phyloP scores from a whole-genome alignment of 1,139 yeast species.

The Lodderomyces orthopsilosis region DNA sequence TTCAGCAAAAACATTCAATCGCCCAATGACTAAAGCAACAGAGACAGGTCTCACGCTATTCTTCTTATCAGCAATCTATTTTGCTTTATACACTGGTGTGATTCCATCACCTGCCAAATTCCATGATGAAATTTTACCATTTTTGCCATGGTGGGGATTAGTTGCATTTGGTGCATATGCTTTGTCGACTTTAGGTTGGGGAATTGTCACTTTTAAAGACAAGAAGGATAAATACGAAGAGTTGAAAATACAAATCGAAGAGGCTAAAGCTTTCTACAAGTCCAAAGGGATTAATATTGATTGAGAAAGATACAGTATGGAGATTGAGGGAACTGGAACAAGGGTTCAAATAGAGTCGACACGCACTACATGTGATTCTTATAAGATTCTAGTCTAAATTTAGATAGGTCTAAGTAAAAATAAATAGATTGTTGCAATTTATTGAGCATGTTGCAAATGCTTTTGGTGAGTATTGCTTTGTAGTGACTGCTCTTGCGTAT shows the following conservation, averaged over 20 bases:
- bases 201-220: slow-evolving; percentile 69
- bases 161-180: slow-evolving; percentile 73
- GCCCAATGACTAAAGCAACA: slow-evolving; percentile 65
- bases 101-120: slow-evolving; percentile 55
- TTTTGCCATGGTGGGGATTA: slow-evolving; percentile 68
- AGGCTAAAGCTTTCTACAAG: slow-evolving; percentile 61
- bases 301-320: slow-evolving; percentile 20
- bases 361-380: not conserved
- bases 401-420: not conserved
- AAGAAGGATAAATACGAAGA: slow-evolving; percentile 69
- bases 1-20: no score
- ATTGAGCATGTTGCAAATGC: slow-evolving; percentile 1
- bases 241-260: slow-evolving; percentile 60
- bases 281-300: slow-evolving; percentile 57
- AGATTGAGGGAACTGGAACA: no score
- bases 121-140: slow-evolving; percentile 58
- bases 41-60: slow-evolving; percentile 53
- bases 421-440: not conserved
- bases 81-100: slow-evolving; percentile 50
- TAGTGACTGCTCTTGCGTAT: not conserved
- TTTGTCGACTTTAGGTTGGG: slow-evolving; percentile 69
- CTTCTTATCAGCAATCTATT: slow-evolving; percentile 51
- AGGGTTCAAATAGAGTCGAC: no score
- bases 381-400: not conserved
- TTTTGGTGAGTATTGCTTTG: slow-evolving; percentile 1